Evolutionary conservation across 2,329 filamentous ascomycete genomes (phyloP), one percentile per base, ranked within the genome.

Genomic region (Pleomassaria siparia): DNA sequence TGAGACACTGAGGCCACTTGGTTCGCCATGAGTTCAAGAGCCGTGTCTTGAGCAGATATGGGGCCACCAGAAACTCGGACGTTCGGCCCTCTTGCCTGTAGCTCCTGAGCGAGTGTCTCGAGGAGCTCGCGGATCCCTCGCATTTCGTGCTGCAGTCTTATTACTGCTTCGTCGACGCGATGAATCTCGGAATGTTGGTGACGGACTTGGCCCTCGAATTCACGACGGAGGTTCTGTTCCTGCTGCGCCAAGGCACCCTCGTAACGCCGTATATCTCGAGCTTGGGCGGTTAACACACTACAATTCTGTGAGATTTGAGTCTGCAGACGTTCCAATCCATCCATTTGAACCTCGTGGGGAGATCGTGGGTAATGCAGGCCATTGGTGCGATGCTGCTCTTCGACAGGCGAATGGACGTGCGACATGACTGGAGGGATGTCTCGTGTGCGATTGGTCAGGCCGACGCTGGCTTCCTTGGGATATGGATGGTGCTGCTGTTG

Each of bases 301-400:
- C 74, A 74, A 56, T 77, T 76, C 53, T 73, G 72, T 10, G 74
- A 72, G 22, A 76, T 71, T 51, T 78, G 75, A n/a, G 72, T 72
- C 54, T 78, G 75, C 33, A 78, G 57, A 12, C 74, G 72, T 32
- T 72, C 60, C 52, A 77, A 67, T 40, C 72, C 72, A 49, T 74
- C 72, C 15, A 71, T 60, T 16, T 63, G 50, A 18, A 71, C 62
- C 10, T 69, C 61, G 13, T 55, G 56, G 15, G 60, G 54, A 15
- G 62, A 48, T 9, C 56, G 57, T 41, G 69, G 66, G 39, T 68
- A 69, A 13, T 50, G 51, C 20, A 63, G 57, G 22, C 61, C 62
- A 43, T 67, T 66, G 18, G 46, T 43, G 11, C 56, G 52, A 42
- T 62, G 51, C 13, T 40, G 46, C 20, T 59, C n/a, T n/a, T n/a